These are phyloP conservation scores for Colletotrichum eremochloae DNA, from an alignment of 2,329 filamentous ascomycete species.

Conservation along the genomic window DNA sequence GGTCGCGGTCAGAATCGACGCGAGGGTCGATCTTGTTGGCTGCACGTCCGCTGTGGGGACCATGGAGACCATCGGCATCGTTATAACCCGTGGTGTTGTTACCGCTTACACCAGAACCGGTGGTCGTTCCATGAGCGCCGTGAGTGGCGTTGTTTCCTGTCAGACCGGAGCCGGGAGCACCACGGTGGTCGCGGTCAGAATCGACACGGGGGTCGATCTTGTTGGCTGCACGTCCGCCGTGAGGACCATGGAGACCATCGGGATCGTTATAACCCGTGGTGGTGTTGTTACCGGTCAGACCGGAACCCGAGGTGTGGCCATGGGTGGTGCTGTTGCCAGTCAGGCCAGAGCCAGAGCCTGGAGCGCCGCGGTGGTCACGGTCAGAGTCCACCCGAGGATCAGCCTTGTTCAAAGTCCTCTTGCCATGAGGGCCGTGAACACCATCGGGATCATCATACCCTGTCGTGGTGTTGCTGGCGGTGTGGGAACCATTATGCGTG, in stretches of 20 bases:
- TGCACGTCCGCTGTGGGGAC: conserved; percentile 54
- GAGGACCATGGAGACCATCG: conserved; percentile 50
- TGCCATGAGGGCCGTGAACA: conserved; percentile 52
- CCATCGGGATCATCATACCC: conserved; percentile 39
- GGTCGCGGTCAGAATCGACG: conserved; percentile 60
- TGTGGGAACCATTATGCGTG: conserved; percentile 3
- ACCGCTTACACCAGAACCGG: conserved; percentile 51
- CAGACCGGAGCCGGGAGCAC: conserved; percentile 7
- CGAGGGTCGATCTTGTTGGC: conserved; percentile 63
- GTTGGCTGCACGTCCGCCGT: conserved; percentile 56
- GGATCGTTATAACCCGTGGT: conserved; percentile 33
- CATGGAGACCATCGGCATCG: conserved; percentile 45
- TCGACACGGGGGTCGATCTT: conserved; percentile 63
- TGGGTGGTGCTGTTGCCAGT: conserved; percentile 21
- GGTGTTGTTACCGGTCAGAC: conserved; percentile 44
- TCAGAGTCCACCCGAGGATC: conserved; percentile 65
- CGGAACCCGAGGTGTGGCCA: background rate
- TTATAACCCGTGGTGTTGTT: conserved; percentile 25
- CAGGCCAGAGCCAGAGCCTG: conserved; percentile 11
- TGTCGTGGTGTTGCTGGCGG: conserved; percentile 19
- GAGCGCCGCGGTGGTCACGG: conserved; percentile 49
- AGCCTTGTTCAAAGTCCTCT: conserved; percentile 58
- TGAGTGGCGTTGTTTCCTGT: conserved; percentile 48
- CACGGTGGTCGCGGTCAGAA: conserved; percentile 55
- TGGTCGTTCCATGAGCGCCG: conserved; percentile 56